Base-by-base conservation (phyloP, 2,329 filamentous ascomycete genomes). In the Epichloe baconii region DNA sequence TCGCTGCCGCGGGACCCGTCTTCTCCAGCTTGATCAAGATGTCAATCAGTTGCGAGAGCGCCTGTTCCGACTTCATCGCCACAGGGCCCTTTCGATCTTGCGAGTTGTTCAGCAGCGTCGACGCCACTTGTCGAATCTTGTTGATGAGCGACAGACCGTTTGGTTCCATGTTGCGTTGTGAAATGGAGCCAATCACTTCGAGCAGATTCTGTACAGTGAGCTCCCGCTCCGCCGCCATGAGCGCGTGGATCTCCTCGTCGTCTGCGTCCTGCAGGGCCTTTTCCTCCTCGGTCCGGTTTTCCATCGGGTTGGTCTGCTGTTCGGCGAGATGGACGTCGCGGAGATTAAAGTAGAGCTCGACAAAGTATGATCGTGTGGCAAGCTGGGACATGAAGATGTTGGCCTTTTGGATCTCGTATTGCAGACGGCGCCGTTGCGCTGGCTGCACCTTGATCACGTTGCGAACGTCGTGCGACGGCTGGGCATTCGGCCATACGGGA, bases 341-440 rank as follows among this genome's bases (percentile, higher is more conserved):
- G 1, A 93, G 73, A 58, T 82, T 82, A 65, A 88, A 88, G 68
- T 91, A 95, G 56, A 89, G 84, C 64, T 95, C 88, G 0, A 94
- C 87, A 52, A 91, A 81, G 63, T 88, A 90, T 0, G 86, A 91
- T 23, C 89, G 78, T 0, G 88, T 94, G 2, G 83, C 82, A 10
- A 95, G 72, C 60, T 89, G 85, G 5, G 85, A 91, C 2, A 83
- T 81, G 62, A 91, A 88, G 40, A 95, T 86, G 64, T 95, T 95
- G 6, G 88, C 86, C 64, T 94, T 95, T 64, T 95, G 88, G 34
- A 95, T 93, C 67, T 95, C 89, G 57, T 83, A 88, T 62, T 93
- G 87, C 4, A 89, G 64, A 51, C 75, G 71, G 1, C 79, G 73
- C 2, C 78, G 74, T 3, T 73, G 70, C 26, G 68, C 63, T 1